Evolutionary conservation across 768 basidiomycete genomes (phyloP).

Genomic region (Clathrus columnatus): DNA sequence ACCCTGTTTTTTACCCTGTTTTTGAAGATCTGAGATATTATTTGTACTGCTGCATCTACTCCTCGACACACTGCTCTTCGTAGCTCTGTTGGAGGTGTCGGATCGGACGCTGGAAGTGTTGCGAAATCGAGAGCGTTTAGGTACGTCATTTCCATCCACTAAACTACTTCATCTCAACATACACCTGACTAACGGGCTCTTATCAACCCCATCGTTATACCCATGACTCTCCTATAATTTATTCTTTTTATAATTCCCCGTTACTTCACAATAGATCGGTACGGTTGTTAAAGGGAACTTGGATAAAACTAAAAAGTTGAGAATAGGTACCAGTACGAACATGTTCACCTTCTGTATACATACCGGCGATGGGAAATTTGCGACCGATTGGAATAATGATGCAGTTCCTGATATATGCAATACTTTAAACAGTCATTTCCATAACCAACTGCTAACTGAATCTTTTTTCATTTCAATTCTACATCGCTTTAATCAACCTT

Average conservation of each 20-base stretch:
- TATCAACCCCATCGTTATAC: neutral
- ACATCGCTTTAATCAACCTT: no score
- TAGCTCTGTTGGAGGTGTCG: constrained; percentile 27
- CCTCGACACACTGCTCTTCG: constrained; percentile 31
- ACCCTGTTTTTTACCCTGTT: no score
- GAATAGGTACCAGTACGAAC: no score
- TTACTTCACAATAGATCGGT: no score
- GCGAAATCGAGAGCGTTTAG: constrained; percentile 56
- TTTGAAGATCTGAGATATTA: constrained; percentile 9
- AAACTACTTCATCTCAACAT: constrained; percentile 22
- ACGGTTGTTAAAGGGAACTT: constrained; percentile 47
- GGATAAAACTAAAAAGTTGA: constrained; percentile 53
- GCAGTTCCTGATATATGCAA: constrained; percentile 37
- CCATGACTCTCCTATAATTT: neutral
- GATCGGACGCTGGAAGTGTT: constrained; percentile 36
- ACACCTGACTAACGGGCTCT: no score
- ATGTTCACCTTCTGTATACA: no score
- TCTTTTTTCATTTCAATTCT: no score
- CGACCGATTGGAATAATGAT: no score
- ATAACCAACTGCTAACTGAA: no score
- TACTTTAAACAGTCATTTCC: no score
- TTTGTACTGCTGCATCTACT: constrained; percentile 33
- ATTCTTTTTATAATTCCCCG: no score
- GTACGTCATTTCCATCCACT: constrained; percentile 31
- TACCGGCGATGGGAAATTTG: no score